Base-by-base conservation (phyloP, 2,329 filamentous ascomycete genomes). In the Fusarium udum region DNA sequence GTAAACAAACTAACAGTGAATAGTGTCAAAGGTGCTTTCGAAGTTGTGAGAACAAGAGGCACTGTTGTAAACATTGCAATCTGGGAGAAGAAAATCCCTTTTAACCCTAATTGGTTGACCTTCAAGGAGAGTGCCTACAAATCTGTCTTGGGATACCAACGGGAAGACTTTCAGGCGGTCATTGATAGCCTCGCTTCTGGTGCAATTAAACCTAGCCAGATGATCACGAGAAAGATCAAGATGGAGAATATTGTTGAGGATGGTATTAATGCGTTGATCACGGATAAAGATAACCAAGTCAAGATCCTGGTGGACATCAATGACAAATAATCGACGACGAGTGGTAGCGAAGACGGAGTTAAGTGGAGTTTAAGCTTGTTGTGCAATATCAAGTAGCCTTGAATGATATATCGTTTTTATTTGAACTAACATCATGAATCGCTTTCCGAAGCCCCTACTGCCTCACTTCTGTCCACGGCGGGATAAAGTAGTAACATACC, bases 31-130 rank as follows among this genome's bases (percentile, higher is more conserved):
- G 68, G 70, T 14, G 88, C 80, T 73, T 88, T 85, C 45, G 79
- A 84, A 26, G 84, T 86, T 0, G 85, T 90, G 6, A 83, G 85
- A 55, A 83, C 85, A 1, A 83, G 87, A 40, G 90, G 90, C 0
- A 88, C 87, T 0, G 84, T 92, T 1, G 85, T 92, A 5, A 92
- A 92, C 68, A 85, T 92, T n/a, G 89, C 90, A 0, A 88, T 92
- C 7, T 92, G 89, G 88, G 89, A 90, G 75, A 88, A 78, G 48
- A 75, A 78, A 31, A 74, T 78, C 0, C 77, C 75, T 0, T 78
- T 78, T 46, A 79, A 78, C 34, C 75, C 76, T 4, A 67, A 71
- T 81, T 78, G 77, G 77, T 28, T 78, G 5, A 78, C 77, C 0
- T 77, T 69, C 59, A 78, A 77, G 18, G 77, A 78, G 60, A 77